Evolutionary conservation across 1,284 basidiomycete genomes (phyloP).

Genomic region (Bothia castanella): DNA sequence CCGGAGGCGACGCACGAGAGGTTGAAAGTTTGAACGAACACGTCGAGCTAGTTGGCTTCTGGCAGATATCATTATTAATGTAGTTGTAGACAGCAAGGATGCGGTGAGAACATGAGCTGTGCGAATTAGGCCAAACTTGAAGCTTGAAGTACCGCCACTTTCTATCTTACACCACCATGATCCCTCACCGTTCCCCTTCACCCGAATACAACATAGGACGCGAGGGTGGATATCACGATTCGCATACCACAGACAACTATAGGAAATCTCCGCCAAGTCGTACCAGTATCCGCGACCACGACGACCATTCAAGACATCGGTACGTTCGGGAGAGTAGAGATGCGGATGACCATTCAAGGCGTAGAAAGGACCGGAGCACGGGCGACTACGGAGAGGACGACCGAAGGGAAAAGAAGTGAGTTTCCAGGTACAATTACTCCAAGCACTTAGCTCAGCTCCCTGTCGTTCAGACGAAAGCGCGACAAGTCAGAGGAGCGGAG

Average conservation of each 20-base stretch:
- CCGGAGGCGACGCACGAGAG: conserved; percentile 33
- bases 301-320: conserved; percentile 36
- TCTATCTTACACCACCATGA: conserved; percentile 27
- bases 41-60: conserved; percentile 19
- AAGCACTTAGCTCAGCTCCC: conserved; percentile 8
- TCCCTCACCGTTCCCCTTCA: conserved; percentile 42
- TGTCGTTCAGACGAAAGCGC: conserved; percentile 60
- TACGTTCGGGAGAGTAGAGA: conserved; percentile 39
- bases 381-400: conserved; percentile 40
- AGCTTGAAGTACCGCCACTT: neutral
- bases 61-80: conserved; percentile 17
- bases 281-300: conserved; percentile 41
- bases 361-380: conserved; percentile 44
- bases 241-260: conserved; percentile 28
- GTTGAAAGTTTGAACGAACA: conserved; percentile 16
- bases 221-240: conserved; percentile 31
- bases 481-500: conserved; percentile 75
- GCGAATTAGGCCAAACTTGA: conserved; percentile 9
- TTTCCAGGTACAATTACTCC: conserved; percentile 9
- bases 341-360: conserved; percentile 37
- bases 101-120: conserved; percentile 4
- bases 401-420: conserved; percentile 62
- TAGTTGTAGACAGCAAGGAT: neutral
- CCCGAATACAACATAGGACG: conserved; percentile 39
- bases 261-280: conserved; percentile 39